Evolutionary conservation across 371 early-diverging fungal species (phyloP), one percentile per base, ranked within the genome.

Genomic region (Nematocida ironsii): DNA sequence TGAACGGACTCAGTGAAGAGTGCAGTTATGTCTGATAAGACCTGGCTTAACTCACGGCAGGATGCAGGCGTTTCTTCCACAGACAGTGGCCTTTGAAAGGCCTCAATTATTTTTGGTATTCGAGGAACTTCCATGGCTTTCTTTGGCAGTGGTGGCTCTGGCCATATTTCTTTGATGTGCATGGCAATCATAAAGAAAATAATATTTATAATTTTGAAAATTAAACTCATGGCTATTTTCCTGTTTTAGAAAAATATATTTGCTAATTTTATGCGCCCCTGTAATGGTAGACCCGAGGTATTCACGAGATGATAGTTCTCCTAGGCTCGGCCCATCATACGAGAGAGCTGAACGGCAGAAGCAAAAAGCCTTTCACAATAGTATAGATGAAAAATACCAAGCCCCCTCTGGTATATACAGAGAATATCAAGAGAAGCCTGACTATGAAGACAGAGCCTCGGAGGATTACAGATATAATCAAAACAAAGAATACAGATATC

Each of bases 181-280:
- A 78, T 76, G 69, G 40, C 11, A 68, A 68, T 68, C 69, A 68
- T 33, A 68, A 68, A 68, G 52, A 68, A 52, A 68, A 50, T 52
- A 68, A 20, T 68, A 68, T 50, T 50, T 50, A 40, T 50, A 47
- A 47, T 68, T 47, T 50, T 68, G 52, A 68, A 68, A 68, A 68
- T 68, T 50, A 68, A 68, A 68, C 25, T 50, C 18, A 48, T n/a
- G 25, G 45, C 27, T 4, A 40, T 23, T 78, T 78, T 78, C 80
- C 80, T 78, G 42, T 78, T 73, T 78, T 78, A 78, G 80, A 78
- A 75, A 62, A 75, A 70, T 78, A 78, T 78, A 78, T 78, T 78
- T 78, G 42, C 71, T 78, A 78, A 78, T 78, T 78, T 78, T 78
- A n/a, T 60, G 44, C 45, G 16, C 68, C 80, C 80, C 80, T 70